Conservation (phyloP, 2,329 filamentous ascomycete genomes). For the Trichoderma guizhouense region DNA sequence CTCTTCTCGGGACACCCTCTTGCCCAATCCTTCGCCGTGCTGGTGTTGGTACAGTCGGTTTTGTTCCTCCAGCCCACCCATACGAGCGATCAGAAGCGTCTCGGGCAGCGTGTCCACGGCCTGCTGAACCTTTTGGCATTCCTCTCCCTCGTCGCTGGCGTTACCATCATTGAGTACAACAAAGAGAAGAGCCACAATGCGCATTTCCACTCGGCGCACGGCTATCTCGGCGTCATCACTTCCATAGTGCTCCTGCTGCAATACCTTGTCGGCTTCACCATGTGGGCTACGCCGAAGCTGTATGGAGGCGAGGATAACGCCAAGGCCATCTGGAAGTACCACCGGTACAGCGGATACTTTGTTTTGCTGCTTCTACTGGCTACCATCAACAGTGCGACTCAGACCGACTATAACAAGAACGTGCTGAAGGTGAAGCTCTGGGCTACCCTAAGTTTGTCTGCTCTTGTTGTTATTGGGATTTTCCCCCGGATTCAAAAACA, state of each 20-base stretch:
- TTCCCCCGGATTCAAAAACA: constrained; percentile 75
- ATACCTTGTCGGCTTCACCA: constrained; percentile 74
- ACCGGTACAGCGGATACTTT: constrained; percentile 73
- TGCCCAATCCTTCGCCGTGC: constrained; percentile 61
- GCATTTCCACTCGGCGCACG: constrained; percentile 80
- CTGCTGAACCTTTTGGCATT: constrained; percentile 65
- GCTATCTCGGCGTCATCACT: constrained; percentile 74
- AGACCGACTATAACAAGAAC: constrained; percentile 69
- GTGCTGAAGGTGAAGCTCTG: constrained; percentile 72
- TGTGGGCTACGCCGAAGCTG: constrained; percentile 70
- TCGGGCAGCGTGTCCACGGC: constrained; percentile 62
- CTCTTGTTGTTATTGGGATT: constrained; percentile 68
- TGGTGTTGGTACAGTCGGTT: constrained; percentile 74
- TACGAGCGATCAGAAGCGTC: constrained; percentile 67
- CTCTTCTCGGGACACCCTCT: constrained; percentile 90
- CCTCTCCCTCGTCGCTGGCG: constrained; percentile 59
- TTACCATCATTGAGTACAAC: constrained; percentile 76
- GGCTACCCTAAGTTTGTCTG: constrained; percentile 64
- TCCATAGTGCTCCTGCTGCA: constrained; percentile 69
- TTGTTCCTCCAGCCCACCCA: constrained; percentile 86
- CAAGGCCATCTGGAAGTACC: constrained; percentile 86
- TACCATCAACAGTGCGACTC: constrained; percentile 70
- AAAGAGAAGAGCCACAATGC: constrained; percentile 65
- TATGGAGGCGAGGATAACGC: constrained; percentile 79
- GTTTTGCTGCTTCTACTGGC: constrained; percentile 67